Evolutionary conservation across 805 yeast genomes (phyloP).

Genomic region (Pichia occidentalis): DNA sequence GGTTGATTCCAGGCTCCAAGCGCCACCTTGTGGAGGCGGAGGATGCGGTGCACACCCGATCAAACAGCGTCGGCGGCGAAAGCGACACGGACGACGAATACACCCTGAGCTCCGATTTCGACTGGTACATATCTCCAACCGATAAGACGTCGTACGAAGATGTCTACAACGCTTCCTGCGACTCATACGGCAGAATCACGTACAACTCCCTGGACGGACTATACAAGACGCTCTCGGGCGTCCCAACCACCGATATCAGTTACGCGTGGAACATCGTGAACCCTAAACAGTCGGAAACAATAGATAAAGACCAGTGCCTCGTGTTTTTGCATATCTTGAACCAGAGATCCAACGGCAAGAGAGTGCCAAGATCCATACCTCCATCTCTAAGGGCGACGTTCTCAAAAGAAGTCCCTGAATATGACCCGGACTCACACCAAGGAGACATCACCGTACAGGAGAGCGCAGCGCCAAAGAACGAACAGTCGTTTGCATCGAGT

Average conservation of each 20-base stretch:
- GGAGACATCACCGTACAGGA: conserved; percentile 29
- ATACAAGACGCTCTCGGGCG: conserved; percentile 58
- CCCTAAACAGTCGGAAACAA: conserved; percentile 79
- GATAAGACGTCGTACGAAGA: conserved; percentile 75
- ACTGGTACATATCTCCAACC: conserved; percentile 93
- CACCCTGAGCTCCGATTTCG: conserved; percentile 60
- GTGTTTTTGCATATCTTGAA: conserved; percentile 87
- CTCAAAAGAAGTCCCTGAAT: conserved; percentile 75
- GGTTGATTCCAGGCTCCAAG: conserved; percentile 90
- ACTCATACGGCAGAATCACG: conserved; percentile 70
- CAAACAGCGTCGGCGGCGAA: conserved; percentile 25
- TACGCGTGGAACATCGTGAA: conserved; percentile 95
- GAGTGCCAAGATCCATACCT: conserved; percentile 94
- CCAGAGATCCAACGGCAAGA: conserved; percentile 71
- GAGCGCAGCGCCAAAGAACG: conserved; percentile 16
- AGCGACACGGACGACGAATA: conserved; percentile 61
- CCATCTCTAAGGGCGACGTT: conserved; percentile 86
- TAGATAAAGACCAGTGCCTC: conserved; percentile 87
- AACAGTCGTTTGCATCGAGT: conserved; percentile 44
- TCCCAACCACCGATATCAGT: conserved; percentile 78
- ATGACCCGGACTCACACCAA: conserved; percentile 53
- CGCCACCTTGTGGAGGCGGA: conserved; percentile 82
- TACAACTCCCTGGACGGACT: conserved; percentile 66
- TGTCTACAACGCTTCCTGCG: conserved; percentile 67
- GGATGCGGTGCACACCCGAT: conserved; percentile 43